These are phyloP conservation scores for Thermochaetoides thermophila DNA, from an alignment of 495 filamentous ascomycete species.

Conservation along the genomic window DNA sequence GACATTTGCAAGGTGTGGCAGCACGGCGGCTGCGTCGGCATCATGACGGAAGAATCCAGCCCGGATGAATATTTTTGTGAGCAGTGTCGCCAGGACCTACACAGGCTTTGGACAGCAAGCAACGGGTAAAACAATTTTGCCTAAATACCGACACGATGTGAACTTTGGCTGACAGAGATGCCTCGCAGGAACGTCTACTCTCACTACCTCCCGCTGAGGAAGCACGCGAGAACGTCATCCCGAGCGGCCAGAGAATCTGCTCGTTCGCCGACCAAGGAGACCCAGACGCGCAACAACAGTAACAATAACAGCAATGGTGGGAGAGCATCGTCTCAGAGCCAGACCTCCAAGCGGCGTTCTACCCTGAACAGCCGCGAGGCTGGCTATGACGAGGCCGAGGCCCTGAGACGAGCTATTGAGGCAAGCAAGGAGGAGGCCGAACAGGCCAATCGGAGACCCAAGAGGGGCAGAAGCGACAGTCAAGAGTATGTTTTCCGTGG, in stretches of 20 bases:
- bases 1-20: constrained; percentile 98
- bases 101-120: constrained; percentile 60
- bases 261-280: constrained; percentile 34
- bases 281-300: constrained; percentile 23
- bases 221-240: constrained; percentile 29
- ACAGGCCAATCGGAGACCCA: constrained; percentile 43
- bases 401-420: constrained; percentile 77
- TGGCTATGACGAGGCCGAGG: constrained; percentile 89
- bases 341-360: constrained; percentile 66
- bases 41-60: constrained; percentile 79
- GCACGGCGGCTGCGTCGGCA: constrained; percentile 94
- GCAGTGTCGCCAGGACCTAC: constrained; percentile 78
- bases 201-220: constrained; percentile 39
- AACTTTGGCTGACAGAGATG: too few relatives aligned
- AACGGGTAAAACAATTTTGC: constrained; percentile 63
- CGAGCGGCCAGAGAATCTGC: constrained; percentile 43
- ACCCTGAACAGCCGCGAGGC: constrained; percentile 97
- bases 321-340: constrained; percentile 29
- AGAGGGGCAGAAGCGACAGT: constrained; percentile 78
- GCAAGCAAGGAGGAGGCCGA: constrained; percentile 75
- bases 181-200: constrained; percentile 37
- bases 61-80: constrained; percentile 98
- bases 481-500: constrained; percentile 57
- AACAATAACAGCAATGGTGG: constrained; percentile 13
- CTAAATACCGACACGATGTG: too few relatives aligned